A percentile compares a stretch with the other conserved stretches of the same genome.
These are phyloP conservation scores for Gastrodia elata DNA, from an alignment of 106 monocot genomes.

Conservation along the genomic window DNA sequence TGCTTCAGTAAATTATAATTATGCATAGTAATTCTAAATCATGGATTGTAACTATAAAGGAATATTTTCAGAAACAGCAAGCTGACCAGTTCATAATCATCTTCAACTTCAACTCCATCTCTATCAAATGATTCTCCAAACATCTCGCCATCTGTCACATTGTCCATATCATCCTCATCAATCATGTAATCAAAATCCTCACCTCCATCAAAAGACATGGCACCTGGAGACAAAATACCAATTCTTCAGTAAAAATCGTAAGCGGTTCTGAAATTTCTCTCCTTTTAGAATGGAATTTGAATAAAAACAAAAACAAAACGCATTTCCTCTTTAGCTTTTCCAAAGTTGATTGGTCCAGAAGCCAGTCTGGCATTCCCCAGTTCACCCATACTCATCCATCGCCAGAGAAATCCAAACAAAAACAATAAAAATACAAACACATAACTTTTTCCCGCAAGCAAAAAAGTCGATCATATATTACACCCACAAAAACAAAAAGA, in stretches of 20 bases:
- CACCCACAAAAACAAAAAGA: neutral
- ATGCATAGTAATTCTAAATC: neutral
- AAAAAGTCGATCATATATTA: neutral
- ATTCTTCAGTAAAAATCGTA: neutral
- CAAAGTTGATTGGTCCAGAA: neutral
- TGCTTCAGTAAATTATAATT: neutral
- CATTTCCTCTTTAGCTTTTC: neutral
- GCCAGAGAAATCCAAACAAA: neutral
- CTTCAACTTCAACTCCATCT: slow-evolving; percentile 13
- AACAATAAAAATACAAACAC: neutral
- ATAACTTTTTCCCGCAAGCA: neutral
- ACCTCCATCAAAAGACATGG: slow-evolving; percentile 5
- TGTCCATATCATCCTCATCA: slow-evolving; percentile 12
- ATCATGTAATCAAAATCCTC: slow-evolving; percentile 17
- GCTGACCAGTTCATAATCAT: slow-evolving; percentile 31
- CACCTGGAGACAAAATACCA: neutral
- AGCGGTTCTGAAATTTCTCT: no score
- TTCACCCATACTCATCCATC: neutral
- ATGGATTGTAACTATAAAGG: neutral
- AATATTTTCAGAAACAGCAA: neutral
- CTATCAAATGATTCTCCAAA: slow-evolving; percentile 12
- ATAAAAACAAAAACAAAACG: no score
- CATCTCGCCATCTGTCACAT: slow-evolving; percentile 17
- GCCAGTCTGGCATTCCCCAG: neutral
- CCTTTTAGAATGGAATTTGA: no score